phyloP scores from a whole-genome alignment of 129 eudicot genomes.

The Gnaphalium uliginosum region DNA sequence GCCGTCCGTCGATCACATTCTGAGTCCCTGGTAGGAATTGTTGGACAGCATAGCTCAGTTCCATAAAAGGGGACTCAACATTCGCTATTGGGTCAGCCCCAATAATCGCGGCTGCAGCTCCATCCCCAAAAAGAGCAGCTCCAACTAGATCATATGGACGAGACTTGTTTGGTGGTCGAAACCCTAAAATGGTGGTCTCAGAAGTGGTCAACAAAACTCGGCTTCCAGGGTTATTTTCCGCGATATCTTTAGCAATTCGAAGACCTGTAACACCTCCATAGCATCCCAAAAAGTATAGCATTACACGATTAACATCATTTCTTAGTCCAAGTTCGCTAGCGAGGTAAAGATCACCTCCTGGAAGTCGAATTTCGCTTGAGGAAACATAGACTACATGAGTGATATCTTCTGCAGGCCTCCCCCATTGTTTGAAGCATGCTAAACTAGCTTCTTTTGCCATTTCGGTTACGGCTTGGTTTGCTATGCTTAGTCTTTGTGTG shows the following conservation, averaged over 20 bases:
- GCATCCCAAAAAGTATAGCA: conserved; percentile 92
- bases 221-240: conserved; percentile 91
- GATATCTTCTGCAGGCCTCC: conserved; percentile 56
- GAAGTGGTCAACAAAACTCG: conserved; percentile 76
- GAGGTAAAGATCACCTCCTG: conserved; percentile 87
- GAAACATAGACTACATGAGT: conserved; percentile 91
- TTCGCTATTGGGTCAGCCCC: conserved; percentile 59
- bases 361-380: conserved; percentile 78
- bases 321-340: conserved; percentile 69
- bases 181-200: conserved; percentile 91
- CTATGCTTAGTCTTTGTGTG: conserved; percentile 70
- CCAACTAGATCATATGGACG: conserved; percentile 92
- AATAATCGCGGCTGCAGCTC: conserved; percentile 55
- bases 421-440: conserved; percentile 75
- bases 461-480: conserved; percentile 77
- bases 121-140: conserved; percentile 55
- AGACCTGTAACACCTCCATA: conserved; percentile 95
- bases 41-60: conserved; percentile 68
- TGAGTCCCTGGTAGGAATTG: conserved; percentile 80
- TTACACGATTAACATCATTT: conserved; percentile 79
- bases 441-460: conserved; percentile 85
- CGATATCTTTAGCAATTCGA: conserved; percentile 85
- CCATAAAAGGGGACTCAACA: conserved; percentile 67
- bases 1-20: conserved; percentile 67
- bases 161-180: conserved; percentile 73